Base-by-base conservation (phyloP, 192 early-diverging fungal species). In the Pilobolus umbonatus region DNA sequence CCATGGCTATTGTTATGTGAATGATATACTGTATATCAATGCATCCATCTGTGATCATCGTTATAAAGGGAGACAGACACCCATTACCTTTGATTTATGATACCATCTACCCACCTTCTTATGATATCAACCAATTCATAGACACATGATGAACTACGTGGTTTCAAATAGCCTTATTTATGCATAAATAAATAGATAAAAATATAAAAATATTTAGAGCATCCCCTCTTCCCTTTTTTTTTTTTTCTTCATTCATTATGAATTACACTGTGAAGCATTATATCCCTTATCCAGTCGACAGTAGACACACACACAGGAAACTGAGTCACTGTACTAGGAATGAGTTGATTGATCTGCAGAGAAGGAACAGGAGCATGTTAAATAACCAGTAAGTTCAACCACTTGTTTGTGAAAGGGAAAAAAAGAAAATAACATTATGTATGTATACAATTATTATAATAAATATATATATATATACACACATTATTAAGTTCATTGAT, bases 81-180 rank as follows among this genome's bases (percentile, higher is more conserved):
- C 70, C 3, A 61, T 72, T 11, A 60, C 61, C 25, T 62, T 72
- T 24, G 70, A 72, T 36, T 38, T 72, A 24, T 46, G 21, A 46
- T n/a, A n/a, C n/a, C n/a, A n/a, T n/a, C n/a, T n/a, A n/a, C n/a
- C n/a, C n/a, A n/a, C n/a, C n/a, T n/a, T n/a, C n/a, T n/a, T n/a
- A n/a, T n/a, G n/a, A n/a, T n/a, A n/a, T n/a, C n/a, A n/a, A n/a
- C n/a, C n/a, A n/a, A n/a, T n/a, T n/a, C n/a, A n/a, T n/a, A n/a
- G n/a, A n/a, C n/a, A n/a, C n/a, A n/a, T n/a, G n/a, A n/a, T n/a
- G n/a, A n/a, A n/a, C n/a, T n/a, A n/a, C n/a, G n/a, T n/a, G n/a
- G n/a, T n/a, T n/a, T n/a, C n/a, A n/a, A n/a, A n/a, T n/a, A n/a
- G n/a, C n/a, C n/a, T n/a, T n/a, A n/a, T n/a, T n/a, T n/a, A n/a